phyloP scores from a whole-genome alignment of 306 rosid species.

The Lagenaria siceraria region DNA sequence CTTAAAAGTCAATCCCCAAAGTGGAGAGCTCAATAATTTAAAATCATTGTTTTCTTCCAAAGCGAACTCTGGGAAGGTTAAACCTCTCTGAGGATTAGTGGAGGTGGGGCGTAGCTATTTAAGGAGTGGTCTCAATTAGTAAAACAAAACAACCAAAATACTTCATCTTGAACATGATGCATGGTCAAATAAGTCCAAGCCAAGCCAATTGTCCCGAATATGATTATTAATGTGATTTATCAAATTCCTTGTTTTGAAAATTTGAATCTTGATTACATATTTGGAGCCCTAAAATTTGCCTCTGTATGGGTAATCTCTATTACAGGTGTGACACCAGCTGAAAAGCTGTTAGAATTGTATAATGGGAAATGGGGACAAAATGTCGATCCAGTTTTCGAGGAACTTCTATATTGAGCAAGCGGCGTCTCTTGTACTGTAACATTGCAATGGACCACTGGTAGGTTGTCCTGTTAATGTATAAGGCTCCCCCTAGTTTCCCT shows the following conservation, averaged over 20 bases:
- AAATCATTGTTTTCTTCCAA: not conserved
- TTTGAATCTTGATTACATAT: not conserved
- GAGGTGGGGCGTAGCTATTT: not conserved
- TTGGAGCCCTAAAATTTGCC: not conserved
- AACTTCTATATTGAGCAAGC: slow-evolving; percentile 61
- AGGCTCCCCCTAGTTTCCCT: slow-evolving; percentile 7
- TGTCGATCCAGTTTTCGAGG: slow-evolving; percentile 82
- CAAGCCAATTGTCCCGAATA: not conserved
- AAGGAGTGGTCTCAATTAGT: not conserved
- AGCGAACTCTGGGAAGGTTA: not conserved
- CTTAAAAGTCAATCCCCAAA: not conserved
- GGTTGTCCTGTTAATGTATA: slow-evolving; percentile 7
- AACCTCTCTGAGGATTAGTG: not conserved
- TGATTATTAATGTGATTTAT: not conserved
- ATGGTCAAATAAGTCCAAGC: not conserved
- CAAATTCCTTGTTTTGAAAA: not conserved
- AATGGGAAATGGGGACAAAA: slow-evolving; percentile 73
- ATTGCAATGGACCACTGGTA: slow-evolving; percentile 17
- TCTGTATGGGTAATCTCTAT: not conserved
- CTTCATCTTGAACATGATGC: not conserved
- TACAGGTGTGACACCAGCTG: slow-evolving; percentile 87
- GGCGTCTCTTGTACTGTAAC: slow-evolving; percentile 12
- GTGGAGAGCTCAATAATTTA: too few relatives aligned
- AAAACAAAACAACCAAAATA: not conserved
- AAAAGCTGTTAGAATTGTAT: slow-evolving; percentile 72